Conservation (phyloP, 257 asterid genomes). For the Ballota nigra region DNA sequence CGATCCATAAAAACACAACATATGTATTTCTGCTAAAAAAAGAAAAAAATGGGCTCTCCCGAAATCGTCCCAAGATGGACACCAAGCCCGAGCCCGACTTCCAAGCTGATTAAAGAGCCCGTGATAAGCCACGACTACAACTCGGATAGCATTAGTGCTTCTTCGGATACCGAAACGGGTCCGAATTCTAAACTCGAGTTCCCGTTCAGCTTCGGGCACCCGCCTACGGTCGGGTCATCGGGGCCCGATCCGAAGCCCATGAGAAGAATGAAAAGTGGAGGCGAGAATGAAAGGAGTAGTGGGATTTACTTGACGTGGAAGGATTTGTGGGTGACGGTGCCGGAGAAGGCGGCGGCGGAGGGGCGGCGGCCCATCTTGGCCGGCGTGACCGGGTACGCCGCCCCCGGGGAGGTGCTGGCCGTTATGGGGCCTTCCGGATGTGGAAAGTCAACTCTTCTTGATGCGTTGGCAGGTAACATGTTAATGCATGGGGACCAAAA, state of each 20-base stretch:
- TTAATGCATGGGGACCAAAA: not conserved
- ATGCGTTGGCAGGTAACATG: slow-evolving; percentile 40
- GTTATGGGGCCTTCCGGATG: slow-evolving; percentile 75
- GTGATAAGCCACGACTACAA: not conserved
- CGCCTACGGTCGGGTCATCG: slow-evolving; percentile 2
- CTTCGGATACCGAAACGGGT: not conserved
- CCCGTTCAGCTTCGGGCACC: slow-evolving; percentile 25
- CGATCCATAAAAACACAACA: not conserved
- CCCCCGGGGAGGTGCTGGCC: slow-evolving; percentile 51
- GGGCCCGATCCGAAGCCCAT: not conserved
- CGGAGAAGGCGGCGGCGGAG: slow-evolving; percentile 18
- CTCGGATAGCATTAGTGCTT: slow-evolving; percentile 7
- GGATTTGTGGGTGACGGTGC: slow-evolving; percentile 54
- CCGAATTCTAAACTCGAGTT: slow-evolving; percentile 1
- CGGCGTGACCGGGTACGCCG: slow-evolving; percentile 52
- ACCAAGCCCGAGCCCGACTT: slow-evolving; percentile 27
- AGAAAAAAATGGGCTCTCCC: slow-evolving; percentile 5
- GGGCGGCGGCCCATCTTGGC: slow-evolving; percentile 43
- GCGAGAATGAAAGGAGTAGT: too few species aligned
- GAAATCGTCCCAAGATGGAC: slow-evolving; percentile 27
- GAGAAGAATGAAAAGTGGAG: too few species aligned
- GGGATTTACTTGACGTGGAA: slow-evolving; percentile 58
- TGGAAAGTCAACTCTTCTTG: slow-evolving; percentile 72
- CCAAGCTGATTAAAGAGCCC: not conserved
- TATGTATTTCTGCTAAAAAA: not conserved